Base-by-base conservation (phyloP, 352 stramenopile species). In the Phytophthora niederhauseri region DNA sequence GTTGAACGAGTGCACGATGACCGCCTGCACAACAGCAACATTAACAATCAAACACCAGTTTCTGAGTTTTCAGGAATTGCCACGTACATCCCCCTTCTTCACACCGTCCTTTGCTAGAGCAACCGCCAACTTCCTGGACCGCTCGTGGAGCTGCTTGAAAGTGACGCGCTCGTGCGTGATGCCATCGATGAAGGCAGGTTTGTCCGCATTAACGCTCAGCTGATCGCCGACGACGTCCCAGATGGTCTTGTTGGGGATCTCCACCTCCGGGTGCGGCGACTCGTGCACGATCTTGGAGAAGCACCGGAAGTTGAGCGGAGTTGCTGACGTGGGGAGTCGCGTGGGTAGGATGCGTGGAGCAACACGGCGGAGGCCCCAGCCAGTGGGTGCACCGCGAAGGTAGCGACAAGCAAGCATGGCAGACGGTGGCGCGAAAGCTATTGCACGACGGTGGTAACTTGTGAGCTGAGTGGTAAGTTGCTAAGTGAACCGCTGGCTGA, bases 1-100 rank as follows among this genome's bases (percentile, higher is more conserved):
- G 70, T 92, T 92, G 65, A 90, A 82, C 46, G 81, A 84, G 65
- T 92, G 82, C 61, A 90, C 6, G 28, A 34, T 34, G 6, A 34
- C 28, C 28, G 28, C 68, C 80, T 89, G 56, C 12, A 59, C 31
- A 61, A 14, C 31, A 61, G 55, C 26, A 68, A 34, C 8, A 69
- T 50, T 14, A 34, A 58, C 52, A 68, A 45, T 11, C 15, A 45
- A 6, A 4, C 11, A 6, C 11, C 34, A 43, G 34, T 17, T 17
- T 17, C 34, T 43, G 34, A 30, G 6, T 30, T 30, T 6, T 30
- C 26, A 30, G 4, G 26, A 30, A 30, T 34, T 48, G 19, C 14
- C 24, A 77, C 67, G 26, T 73, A 86, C 78, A 52, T 87, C 6
- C 28, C 80, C 80, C 41, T 73, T 70, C 17, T 51, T 53, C 28